A percentile compares a stretch with the other conserved stretches of the same genome.
These are phyloP conservation scores for Candida mattraensis DNA, from an alignment of 805 yeast genomes.

Conservation along the genomic window DNA sequence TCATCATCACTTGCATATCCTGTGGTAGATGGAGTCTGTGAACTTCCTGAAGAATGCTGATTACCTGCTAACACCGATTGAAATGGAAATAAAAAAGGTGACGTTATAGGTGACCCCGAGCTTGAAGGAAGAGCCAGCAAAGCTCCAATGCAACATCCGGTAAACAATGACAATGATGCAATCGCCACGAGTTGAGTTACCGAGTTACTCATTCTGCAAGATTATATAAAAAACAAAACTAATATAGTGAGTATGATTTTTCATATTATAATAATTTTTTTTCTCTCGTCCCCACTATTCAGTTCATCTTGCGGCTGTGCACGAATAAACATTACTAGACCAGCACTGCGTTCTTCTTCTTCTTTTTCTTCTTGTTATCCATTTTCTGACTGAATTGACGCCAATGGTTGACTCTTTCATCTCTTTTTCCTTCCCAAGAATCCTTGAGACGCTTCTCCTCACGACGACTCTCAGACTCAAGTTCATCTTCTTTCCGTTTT, in stretches of 20 bases:
- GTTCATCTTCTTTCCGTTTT: conserved; percentile 34
- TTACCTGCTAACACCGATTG: conserved; percentile 11
- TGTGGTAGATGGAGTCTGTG: conserved; percentile 24
- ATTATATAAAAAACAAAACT: too few relatives aligned
- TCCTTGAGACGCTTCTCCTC: conserved; percentile 37
- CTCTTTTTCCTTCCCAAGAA: conserved; percentile 65
- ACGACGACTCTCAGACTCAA: conserved; percentile 30
- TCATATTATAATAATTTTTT: too few relatives aligned
- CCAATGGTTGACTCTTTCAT: conserved; percentile 60
- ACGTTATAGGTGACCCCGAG: conserved; percentile 12
- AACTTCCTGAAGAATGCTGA: conserved; percentile 8
- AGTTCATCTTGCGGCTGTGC: neutral
- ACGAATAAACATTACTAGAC: conserved; percentile 36
- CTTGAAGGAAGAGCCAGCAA: conserved; percentile 20
- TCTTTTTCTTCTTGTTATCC: conserved; percentile 48
- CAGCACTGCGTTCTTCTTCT: conserved; percentile 42
- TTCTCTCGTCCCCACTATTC: neutral
- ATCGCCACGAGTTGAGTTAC: conserved; percentile 18
- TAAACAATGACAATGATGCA: conserved; percentile 27
- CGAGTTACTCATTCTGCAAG: conserved; percentile 10
- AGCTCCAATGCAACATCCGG: conserved; percentile 33
- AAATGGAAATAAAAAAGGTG: conserved; percentile 15
- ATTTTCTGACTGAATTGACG: conserved; percentile 45
- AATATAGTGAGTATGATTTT: too few relatives aligned
- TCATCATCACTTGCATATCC: conserved; percentile 27